Percentiles rank a stretch among this genome's conserved stretches.
phyloP scores from a whole-genome alignment of 1,284 basidiomycete species.

The Chondrostereum purpureum region DNA sequence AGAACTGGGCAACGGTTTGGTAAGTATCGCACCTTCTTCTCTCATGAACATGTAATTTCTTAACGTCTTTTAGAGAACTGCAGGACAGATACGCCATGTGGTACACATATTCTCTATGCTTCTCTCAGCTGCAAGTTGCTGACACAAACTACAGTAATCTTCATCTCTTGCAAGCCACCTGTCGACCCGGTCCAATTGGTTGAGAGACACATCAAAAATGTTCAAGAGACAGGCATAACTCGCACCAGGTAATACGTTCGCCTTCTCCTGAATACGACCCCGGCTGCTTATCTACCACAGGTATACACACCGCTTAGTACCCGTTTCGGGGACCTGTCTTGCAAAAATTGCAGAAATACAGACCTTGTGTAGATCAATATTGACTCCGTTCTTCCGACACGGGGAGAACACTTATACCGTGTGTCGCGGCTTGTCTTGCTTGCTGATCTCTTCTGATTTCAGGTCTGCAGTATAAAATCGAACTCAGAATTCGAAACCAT shows the following conservation, averaged over 20 bases:
- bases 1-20: constrained; percentile 59
- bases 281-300: constrained; percentile 28
- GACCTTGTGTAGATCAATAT: constrained; percentile 46
- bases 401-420: constrained; percentile 40
- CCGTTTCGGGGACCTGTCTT: constrained; percentile 58
- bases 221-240: constrained; percentile 55
- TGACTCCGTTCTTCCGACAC: constrained; percentile 45
- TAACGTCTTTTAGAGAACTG: constrained; percentile 47
- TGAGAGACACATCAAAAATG: constrained; percentile 54
- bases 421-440: constrained; percentile 13
- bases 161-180: constrained; percentile 71
- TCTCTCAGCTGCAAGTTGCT: background rate
- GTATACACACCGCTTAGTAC: constrained; percentile 62
- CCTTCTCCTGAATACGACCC: background rate
- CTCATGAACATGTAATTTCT: background rate
- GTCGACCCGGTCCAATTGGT: constrained; percentile 72
- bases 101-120: constrained; percentile 30
- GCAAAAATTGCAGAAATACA: constrained; percentile 66
- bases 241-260: constrained; percentile 49
- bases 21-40: constrained; percentile 25
- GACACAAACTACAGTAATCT: constrained; percentile 49
- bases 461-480: constrained; percentile 67
- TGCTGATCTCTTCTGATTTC: background rate
- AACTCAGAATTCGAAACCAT: constrained; percentile 68
- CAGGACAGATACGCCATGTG: constrained; percentile 70